phyloP scores from a whole-genome alignment of 345 rosid species.

The rapeseed (Brassica napus) region DNA sequence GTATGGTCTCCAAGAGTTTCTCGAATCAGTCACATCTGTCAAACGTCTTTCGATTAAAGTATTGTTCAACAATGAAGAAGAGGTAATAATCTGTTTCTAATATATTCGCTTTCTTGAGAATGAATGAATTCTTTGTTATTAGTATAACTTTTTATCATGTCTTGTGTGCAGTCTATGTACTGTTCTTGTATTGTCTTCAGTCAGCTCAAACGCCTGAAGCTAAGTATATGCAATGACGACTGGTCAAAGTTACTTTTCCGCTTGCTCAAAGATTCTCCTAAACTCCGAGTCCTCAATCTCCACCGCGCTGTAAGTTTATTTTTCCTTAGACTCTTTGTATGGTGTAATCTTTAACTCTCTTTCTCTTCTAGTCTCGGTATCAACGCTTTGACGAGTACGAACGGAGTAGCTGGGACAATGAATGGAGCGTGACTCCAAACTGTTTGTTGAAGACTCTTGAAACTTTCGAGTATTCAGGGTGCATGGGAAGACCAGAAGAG shows the following conservation, averaged over 20 bases:
- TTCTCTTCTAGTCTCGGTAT: too few species aligned
- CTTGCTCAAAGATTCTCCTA: conserved; percentile 4
- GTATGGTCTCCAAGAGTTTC: background rate
- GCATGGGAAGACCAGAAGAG: background rate
- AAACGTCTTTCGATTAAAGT: background rate
- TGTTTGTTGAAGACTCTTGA: conserved; percentile 8
- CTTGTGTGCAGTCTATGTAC: background rate
- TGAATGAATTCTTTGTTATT: background rate
- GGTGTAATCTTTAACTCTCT: background rate
- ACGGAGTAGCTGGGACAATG: background rate
- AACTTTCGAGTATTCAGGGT: background rate
- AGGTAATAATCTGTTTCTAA: background rate
- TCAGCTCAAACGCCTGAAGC: background rate
- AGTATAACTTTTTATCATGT: background rate
- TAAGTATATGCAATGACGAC: background rate
- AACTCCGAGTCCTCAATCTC: background rate
- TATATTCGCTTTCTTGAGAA: background rate
- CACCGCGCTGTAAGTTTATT: background rate
- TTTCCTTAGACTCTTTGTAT: background rate
- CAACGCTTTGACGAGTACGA: background rate
- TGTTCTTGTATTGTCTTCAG: background rate
- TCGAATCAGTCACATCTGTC: background rate
- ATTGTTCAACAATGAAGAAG: background rate
- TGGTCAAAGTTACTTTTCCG: background rate
- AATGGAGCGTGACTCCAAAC: background rate